phyloP scores from a whole-genome alignment of 305 asterid species.

The Fraxinus baroniana region DNA sequence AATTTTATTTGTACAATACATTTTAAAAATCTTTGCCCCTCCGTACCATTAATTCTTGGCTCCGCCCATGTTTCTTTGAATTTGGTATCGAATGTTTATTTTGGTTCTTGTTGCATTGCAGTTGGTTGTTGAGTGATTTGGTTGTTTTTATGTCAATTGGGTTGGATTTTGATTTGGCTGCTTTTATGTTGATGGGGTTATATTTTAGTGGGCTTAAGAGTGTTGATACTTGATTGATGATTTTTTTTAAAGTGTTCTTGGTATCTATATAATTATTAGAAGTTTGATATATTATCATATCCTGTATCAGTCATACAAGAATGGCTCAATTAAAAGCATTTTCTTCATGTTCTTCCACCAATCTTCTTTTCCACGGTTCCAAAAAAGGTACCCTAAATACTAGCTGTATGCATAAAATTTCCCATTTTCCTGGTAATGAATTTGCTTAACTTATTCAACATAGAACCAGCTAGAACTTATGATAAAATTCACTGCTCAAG shows the following conservation, averaged over 20 bases:
- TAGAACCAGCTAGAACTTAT: slow-evolving; percentile 30
- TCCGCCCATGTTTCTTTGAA: too few relatives aligned
- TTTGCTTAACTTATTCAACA: slow-evolving; percentile 1
- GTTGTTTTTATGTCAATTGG: not conserved
- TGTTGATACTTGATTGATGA: not conserved
- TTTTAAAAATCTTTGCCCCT: too few relatives aligned
- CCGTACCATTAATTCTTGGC: too few relatives aligned
- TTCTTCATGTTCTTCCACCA: slow-evolving; percentile 40
- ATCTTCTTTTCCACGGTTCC: slow-evolving; percentile 34
- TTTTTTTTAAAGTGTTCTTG: not conserved
- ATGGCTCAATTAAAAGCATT: slow-evolving; percentile 36
- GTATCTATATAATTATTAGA: not conserved
- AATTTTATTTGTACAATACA: too few relatives aligned
- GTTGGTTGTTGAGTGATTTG: not conserved
- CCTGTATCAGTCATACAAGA: not conserved
- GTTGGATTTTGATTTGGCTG: not conserved
- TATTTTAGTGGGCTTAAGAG: not conserved
- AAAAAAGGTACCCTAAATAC: slow-evolving; percentile 30
- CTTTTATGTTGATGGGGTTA: not conserved
- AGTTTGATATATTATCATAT: not conserved
- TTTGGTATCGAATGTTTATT: not conserved
- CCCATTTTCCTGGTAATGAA: not conserved
- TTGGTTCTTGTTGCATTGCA: not conserved
- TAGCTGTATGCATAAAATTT: not conserved
- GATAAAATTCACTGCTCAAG: slow-evolving; percentile 30